Evolutionary conservation across 2,329 filamentous ascomycete species (phyloP).

Genomic region (Ilyonectria robusta): DNA sequence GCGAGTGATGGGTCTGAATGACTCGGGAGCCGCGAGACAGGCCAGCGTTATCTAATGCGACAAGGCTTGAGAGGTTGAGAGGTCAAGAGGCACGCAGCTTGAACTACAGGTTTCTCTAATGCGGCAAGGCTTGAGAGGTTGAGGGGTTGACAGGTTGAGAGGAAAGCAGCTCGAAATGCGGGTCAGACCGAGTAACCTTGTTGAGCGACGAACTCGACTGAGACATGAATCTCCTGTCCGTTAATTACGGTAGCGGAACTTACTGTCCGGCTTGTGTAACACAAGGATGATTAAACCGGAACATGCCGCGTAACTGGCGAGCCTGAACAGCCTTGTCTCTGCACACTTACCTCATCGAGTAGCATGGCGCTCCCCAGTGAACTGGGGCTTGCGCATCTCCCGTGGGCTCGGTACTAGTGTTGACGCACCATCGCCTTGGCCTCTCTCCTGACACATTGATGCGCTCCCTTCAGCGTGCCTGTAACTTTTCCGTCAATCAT

Average conservation of each 20-base stretch:
- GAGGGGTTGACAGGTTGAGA: no score
- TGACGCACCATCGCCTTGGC: conserved; percentile 5
- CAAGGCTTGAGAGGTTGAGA: neutral
- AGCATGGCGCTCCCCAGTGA: conserved; percentile 3
- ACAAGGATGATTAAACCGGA: neutral
- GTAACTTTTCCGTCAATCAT: conserved; percentile 1
- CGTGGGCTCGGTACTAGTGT: conserved; percentile 19
- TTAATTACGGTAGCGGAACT: conserved; percentile 1
- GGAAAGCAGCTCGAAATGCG: neutral
- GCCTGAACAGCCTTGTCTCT: neutral
- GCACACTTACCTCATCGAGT: conserved; percentile 19
- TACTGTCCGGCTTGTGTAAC: neutral
- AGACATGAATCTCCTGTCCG: neutral
- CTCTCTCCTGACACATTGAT: neutral
- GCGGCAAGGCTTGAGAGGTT: neutral
- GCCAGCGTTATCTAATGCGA: neutral
- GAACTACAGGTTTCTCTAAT: neutral
- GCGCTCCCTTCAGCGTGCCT: neutral
- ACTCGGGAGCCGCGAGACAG: neutral
- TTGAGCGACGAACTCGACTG: neutral
- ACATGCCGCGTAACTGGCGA: neutral
- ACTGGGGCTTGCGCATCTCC: conserved; percentile 8
- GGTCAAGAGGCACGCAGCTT: neutral
- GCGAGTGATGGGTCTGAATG: neutral
- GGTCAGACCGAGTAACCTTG: neutral